phyloP scores from a whole-genome alignment of 257 asterid genomes.

The Solanum neorickii region DNA sequence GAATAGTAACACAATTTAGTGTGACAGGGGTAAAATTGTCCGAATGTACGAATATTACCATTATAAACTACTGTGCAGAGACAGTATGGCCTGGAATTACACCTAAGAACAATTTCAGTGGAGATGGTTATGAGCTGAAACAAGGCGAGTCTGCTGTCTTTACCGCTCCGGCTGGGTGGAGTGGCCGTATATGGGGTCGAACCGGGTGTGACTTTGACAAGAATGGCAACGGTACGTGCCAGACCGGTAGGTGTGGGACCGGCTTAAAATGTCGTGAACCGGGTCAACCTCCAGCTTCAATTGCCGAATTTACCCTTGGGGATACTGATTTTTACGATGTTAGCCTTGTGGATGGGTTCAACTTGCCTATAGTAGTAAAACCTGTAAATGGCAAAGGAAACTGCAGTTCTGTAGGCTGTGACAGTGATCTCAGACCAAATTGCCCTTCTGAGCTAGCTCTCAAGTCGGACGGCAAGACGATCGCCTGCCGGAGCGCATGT shows the following conservation, averaged over 20 bases:
- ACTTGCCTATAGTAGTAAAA: slow-evolving; percentile 39
- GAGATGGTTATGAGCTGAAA: slow-evolving; percentile 34
- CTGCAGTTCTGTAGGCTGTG: slow-evolving; percentile 51
- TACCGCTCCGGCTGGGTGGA: slow-evolving; percentile 37
- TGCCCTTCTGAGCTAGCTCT: slow-evolving; percentile 44
- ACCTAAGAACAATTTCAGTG: slow-evolving; percentile 31
- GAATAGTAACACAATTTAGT: not conserved
- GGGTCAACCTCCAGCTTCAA: slow-evolving; percentile 48
- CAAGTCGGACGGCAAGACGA: slow-evolving; percentile 9
- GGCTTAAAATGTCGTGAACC: slow-evolving; percentile 27
- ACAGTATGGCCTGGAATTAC: slow-evolving; percentile 59
- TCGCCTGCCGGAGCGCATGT: slow-evolving; percentile 61
- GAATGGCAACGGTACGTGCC: slow-evolving; percentile 38
- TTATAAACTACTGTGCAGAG: slow-evolving; percentile 49
- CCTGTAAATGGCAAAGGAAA: slow-evolving; percentile 44
- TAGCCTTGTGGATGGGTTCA: slow-evolving; percentile 69
- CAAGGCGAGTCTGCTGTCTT: slow-evolving; percentile 45
- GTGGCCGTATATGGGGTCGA: slow-evolving; percentile 64
- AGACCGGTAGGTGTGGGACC: slow-evolving; percentile 47
- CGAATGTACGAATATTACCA: slow-evolving; percentile 31
- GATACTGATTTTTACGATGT: slow-evolving; percentile 42
- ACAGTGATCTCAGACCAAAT: slow-evolving; percentile 31
- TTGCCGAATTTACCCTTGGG: slow-evolving; percentile 54
- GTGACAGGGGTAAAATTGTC: slow-evolving; percentile 21
- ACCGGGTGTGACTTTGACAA: slow-evolving; percentile 45